phyloP scores from a whole-genome alignment of 805 yeast genomes.

The Metschnikowia anglica region DNA sequence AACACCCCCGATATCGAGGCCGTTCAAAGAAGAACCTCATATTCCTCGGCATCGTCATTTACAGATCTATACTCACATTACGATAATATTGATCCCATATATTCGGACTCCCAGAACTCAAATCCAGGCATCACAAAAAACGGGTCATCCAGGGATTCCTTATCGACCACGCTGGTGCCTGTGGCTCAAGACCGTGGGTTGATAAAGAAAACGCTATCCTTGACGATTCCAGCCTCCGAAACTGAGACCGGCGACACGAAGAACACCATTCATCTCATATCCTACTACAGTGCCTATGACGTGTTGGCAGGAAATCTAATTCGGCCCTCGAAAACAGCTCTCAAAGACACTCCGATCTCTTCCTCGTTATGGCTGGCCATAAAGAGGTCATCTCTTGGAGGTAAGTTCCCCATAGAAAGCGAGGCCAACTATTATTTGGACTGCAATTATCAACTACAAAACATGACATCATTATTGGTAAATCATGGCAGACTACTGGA shows the following conservation, averaged over 20 bases:
- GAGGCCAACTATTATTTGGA: slow-evolving; percentile 51
- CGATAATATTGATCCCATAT: slow-evolving; percentile 5
- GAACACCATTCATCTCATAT: slow-evolving; percentile 70
- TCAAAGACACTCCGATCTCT: slow-evolving; percentile 50
- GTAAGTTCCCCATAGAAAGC: slow-evolving; percentile 49
- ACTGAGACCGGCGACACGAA: slow-evolving; percentile 30
- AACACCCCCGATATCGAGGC: background rate
- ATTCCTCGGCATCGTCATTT: background rate
- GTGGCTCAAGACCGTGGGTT: slow-evolving; percentile 46
- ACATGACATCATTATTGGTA: slow-evolving; percentile 24
- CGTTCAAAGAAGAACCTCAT: background rate
- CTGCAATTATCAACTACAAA: slow-evolving; percentile 42
- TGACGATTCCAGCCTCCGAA: slow-evolving; percentile 44
- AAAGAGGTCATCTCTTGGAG: slow-evolving; percentile 59
- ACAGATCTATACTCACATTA: slow-evolving; percentile 4
- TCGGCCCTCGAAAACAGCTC: slow-evolving; percentile 57
- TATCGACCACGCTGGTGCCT: slow-evolving; percentile 2
- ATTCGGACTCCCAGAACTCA: background rate
- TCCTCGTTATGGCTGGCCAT: slow-evolving; percentile 54
- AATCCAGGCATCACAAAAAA: background rate
- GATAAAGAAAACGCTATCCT: slow-evolving; percentile 77
- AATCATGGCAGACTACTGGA: slow-evolving; percentile 1
- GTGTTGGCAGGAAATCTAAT: slow-evolving; percentile 56
- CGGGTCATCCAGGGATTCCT: background rate
- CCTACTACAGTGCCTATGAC: slow-evolving; percentile 77